A percentile compares a stretch with the other conserved stretches of the same genome.
Evolutionary conservation across 2,329 filamentous ascomycete species (phyloP).

Genomic region (Dissoconium aciculare): DNA sequence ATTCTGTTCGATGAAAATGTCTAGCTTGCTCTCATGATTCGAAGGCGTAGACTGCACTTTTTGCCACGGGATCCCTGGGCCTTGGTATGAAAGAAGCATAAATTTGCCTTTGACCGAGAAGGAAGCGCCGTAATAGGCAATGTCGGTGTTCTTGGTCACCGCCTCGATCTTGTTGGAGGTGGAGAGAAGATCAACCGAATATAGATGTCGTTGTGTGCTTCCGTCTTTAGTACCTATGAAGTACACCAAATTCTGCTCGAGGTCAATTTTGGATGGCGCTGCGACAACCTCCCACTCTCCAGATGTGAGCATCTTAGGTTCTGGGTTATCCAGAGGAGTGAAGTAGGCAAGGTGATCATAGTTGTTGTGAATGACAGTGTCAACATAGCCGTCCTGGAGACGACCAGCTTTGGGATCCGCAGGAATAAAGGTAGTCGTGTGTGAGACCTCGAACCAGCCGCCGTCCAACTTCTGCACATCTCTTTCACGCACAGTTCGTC

Average conservation of each 20-base stretch:
- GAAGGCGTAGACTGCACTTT: conserved; percentile 74
- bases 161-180: conserved; percentile 45
- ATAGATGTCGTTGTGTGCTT: conserved; percentile 80
- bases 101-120: conserved; percentile 76
- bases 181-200: conserved; percentile 74
- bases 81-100: conserved; percentile 67
- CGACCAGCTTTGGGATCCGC: conserved; percentile 58
- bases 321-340: conserved; percentile 64
- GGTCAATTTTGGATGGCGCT: conserved; percentile 69
- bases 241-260: conserved; percentile 77
- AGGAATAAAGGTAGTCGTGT: conserved; percentile 73
- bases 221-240: conserved; percentile 77
- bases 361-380: conserved; percentile 72
- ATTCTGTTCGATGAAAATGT: conserved; percentile 68
- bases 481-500: conserved; percentile 62
- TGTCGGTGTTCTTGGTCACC: conserved; percentile 55
- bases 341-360: conserved; percentile 92
- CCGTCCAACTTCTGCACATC: conserved; percentile 78
- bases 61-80: conserved; percentile 79
- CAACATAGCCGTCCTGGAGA: conserved; percentile 76
- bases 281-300: conserved; percentile 86
- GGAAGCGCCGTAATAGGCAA: conserved; percentile 67
- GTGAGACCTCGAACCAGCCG: conserved; percentile 91
- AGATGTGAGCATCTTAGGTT: conserved; percentile 74
- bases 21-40: conserved; percentile 43